Percentiles rank a stretch among this genome's conserved stretches.
phyloP scores from a whole-genome alignment of 768 basidiomycete species.

The Exsudoporus frostii region DNA sequence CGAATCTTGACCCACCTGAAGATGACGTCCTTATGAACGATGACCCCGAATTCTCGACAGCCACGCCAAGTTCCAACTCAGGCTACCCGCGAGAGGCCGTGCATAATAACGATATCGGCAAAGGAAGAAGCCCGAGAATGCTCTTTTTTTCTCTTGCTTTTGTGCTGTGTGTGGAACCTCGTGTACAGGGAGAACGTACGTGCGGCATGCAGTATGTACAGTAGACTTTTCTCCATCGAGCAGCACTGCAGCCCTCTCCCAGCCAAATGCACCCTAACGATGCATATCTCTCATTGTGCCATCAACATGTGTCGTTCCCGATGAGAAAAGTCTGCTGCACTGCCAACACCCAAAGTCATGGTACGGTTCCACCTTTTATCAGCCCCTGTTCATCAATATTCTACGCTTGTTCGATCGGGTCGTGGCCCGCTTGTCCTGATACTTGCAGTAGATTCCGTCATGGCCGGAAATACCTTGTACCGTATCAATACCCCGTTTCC shows the following conservation, averaged over 20 bases:
- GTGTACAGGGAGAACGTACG: background rate
- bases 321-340: too few relatives aligned
- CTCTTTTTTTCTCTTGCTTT: background rate
- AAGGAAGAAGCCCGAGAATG: background rate
- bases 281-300: too few relatives aligned
- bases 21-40: background rate
- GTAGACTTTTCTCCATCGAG: too few relatives aligned
- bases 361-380: background rate
- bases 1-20: background rate
- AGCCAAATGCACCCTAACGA: too few relatives aligned
- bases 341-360: background rate
- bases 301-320: too few relatives aligned
- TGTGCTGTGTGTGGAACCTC: background rate
- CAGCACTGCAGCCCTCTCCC: too few relatives aligned
- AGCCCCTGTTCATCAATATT: background rate
- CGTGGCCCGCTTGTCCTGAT: background rate
- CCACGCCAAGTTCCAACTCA: background rate
- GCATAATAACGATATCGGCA: background rate
- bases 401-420: background rate
- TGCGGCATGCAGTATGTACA: background rate
- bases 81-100: background rate
- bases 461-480: background rate
- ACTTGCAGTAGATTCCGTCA: background rate
- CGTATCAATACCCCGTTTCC: background rate
- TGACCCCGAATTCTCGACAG: background rate